A percentile compares a stretch with the other conserved stretches of the same genome.
Conservation (phyloP, 495 filamentous ascomycete species). For the Emericellopsis terricola region DNA sequence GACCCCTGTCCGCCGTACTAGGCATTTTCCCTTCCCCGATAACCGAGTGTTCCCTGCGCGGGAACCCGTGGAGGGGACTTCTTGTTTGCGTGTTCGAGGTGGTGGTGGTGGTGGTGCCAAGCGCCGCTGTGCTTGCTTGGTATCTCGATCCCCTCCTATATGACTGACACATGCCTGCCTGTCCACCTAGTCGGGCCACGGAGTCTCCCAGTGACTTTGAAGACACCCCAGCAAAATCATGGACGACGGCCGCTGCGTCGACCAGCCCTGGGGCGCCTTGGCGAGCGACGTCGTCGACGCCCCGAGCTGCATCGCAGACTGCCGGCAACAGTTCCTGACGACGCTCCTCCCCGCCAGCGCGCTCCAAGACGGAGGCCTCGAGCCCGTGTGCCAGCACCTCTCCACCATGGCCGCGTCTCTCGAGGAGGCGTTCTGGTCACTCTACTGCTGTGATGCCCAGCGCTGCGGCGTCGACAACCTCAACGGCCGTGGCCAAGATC, state of each 20-base stretch:
- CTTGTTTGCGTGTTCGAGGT: no score
- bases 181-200: no score
- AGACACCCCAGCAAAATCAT: no score
- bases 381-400: slow-evolving; percentile 1
- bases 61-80: no score
- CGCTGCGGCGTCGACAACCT: slow-evolving; percentile 21
- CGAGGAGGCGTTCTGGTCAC: slow-evolving; percentile 11
- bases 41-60: no score
- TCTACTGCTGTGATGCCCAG: slow-evolving; percentile 27
- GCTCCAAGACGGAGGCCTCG: neutral
- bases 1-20: no score
- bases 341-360: neutral
- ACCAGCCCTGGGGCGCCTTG: neutral
- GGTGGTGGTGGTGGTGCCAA: no score
- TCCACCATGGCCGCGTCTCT: neutral
- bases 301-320: neutral
- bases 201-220: no score
- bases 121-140: no score
- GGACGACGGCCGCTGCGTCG: neutral
- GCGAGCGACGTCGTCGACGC: neutral
- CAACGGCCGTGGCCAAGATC: slow-evolving; percentile 16
- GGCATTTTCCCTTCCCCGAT: no score
- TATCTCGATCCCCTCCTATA: no score
- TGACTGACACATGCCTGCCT: no score
- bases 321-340: neutral